A percentile compares a stretch with the other conserved stretches of the same genome.
Evolutionary conservation across 352 stramenopile genomes (phyloP).

Genomic region (Globisporangium nodosum): DNA sequence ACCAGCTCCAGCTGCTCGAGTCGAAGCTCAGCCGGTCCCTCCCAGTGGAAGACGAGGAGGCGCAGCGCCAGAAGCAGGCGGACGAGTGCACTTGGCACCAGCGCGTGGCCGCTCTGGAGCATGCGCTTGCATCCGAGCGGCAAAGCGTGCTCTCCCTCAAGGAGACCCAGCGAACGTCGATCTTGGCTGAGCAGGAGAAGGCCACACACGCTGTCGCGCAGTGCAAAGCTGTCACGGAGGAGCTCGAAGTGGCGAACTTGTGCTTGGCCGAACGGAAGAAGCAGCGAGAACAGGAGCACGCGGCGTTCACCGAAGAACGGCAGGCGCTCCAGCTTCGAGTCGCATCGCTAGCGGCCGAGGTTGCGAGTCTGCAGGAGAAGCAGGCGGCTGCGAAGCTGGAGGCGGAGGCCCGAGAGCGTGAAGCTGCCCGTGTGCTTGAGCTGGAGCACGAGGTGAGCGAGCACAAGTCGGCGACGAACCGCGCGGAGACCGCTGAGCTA

Average conservation of each 20-base stretch:
- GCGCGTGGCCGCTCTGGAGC: constrained; percentile 45
- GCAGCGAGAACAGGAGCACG: constrained; percentile 38
- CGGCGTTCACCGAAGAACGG: constrained; percentile 22
- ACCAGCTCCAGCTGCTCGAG: constrained; percentile 44
- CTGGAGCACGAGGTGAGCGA: constrained; percentile 6
- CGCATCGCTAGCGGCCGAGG: constrained; percentile 7
- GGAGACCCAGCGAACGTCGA: constrained; percentile 29
- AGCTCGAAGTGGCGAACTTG: constrained; percentile 67
- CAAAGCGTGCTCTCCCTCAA: constrained; percentile 32
- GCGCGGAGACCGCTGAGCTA: constrained; percentile 9
- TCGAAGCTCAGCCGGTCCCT: constrained; percentile 43
- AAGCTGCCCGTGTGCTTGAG: not conserved
- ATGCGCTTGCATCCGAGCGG: constrained; percentile 35
- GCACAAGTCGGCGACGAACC: constrained; percentile 10
- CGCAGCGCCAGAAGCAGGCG: constrained; percentile 24
- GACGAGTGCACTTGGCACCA: constrained; percentile 64
- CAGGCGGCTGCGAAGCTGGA: not conserved
- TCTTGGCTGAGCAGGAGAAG: constrained; percentile 40
- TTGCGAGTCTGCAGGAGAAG: not conserved
- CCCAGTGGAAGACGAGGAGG: constrained; percentile 41
- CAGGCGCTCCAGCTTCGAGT: constrained; percentile 20
- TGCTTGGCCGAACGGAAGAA: constrained; percentile 65
- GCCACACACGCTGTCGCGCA: constrained; percentile 34
- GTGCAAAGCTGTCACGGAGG: constrained; percentile 29
- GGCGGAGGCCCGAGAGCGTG: not conserved